Percentiles rank a stretch among this genome's conserved stretches.
Conservation (phyloP, 345 rosid species). For the Euphorbia peplus region DNA sequence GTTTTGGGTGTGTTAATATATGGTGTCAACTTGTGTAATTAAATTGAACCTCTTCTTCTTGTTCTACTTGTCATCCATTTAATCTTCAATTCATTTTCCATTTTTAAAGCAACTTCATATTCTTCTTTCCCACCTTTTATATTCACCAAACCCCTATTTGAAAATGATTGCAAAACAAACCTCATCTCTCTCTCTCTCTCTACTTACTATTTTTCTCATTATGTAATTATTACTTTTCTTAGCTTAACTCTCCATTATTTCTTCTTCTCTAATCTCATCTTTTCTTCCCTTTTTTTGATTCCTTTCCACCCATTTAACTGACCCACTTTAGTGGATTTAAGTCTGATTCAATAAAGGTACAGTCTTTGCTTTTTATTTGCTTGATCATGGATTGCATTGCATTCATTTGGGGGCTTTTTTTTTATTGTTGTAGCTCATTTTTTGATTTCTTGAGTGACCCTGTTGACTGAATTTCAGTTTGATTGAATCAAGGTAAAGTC, state of each 20-base stretch:
- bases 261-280: too few relatives aligned
- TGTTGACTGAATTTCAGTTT: too few relatives aligned
- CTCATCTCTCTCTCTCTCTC: background rate
- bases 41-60: too few relatives aligned
- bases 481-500: too few relatives aligned
- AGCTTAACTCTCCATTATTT: constrained; percentile 4
- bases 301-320: background rate
- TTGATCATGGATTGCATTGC: background rate
- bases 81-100: too few relatives aligned
- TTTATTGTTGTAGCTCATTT: background rate
- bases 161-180: background rate
- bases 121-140: constrained; percentile 1
- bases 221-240: background rate
- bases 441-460: too few relatives aligned
- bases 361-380: background rate
- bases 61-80: too few relatives aligned
- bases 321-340: background rate
- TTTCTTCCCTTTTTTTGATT: background rate
- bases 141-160: background rate
- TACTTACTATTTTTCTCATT: background rate
- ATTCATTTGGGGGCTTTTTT: background rate
- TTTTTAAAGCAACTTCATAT: background rate
- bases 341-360: background rate
- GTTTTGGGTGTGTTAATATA: too few relatives aligned
- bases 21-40: too few relatives aligned